Conservation (phyloP, 2,329 filamentous ascomycete genomes). For the Calonectria fujianensis region DNA sequence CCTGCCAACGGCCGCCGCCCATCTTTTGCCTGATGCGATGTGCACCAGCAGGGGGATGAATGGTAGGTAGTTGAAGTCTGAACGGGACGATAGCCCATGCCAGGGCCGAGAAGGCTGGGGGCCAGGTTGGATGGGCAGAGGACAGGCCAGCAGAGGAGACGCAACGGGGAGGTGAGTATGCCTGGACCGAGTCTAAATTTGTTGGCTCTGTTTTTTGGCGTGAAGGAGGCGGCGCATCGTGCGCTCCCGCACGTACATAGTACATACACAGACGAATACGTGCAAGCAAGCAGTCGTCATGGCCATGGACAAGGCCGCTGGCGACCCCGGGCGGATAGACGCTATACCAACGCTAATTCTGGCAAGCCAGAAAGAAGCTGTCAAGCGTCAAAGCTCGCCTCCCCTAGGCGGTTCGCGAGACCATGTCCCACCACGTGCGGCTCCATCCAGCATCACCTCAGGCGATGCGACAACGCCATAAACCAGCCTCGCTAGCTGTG, state of each 20-base stretch:
- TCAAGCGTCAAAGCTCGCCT: slow-evolving; percentile 19
- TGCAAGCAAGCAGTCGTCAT: not conserved
- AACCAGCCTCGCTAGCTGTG: not conserved
- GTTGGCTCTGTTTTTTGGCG: not conserved
- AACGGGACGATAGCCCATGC: slow-evolving; percentile 20
- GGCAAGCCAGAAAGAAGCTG: slow-evolving; percentile 16
- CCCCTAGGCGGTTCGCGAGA: slow-evolving; percentile 28
- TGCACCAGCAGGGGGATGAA: slow-evolving; percentile 23
- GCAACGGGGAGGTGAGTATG: slow-evolving; percentile 20
- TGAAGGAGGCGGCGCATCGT: slow-evolving; percentile 9
- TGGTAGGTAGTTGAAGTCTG: slow-evolving; percentile 19
- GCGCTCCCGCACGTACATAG: slow-evolving; percentile 1
- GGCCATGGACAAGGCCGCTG: not conserved
- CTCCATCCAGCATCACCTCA: slow-evolving; percentile 28
- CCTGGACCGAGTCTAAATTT: slow-evolving; percentile 19
- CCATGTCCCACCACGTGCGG: slow-evolving; percentile 37
- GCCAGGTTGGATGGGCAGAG: not conserved
- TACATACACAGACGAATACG: not conserved
- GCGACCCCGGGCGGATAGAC: slow-evolving; percentile 3
- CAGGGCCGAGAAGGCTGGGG: slow-evolving; percentile 7
- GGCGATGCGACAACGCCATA: slow-evolving; percentile 23
- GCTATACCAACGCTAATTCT: slow-evolving; percentile 11
- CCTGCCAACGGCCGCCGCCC: slow-evolving; percentile 34
- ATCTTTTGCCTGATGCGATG: slow-evolving; percentile 21
- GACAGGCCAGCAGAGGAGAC: not conserved